A percentile compares a stretch with the other conserved stretches of the same genome.
phyloP scores from a whole-genome alignment of 2,329 filamentous ascomycete species.

The Ophiostoma piceae region DNA sequence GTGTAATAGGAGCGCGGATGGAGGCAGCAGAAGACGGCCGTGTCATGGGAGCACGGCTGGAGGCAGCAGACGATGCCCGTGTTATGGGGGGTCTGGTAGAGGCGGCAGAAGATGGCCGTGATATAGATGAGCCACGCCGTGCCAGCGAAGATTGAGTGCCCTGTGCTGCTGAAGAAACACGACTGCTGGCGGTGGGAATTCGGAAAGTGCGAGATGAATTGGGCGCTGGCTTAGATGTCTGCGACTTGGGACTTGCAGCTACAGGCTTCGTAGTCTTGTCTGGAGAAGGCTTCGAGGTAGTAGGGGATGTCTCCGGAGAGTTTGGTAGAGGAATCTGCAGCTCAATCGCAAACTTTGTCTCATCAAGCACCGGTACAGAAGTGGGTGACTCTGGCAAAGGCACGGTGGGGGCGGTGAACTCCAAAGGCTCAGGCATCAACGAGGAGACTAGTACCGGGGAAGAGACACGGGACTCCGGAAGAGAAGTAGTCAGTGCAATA shows the following conservation, averaged over 20 bases:
- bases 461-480: background rate
- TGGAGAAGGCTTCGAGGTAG: background rate
- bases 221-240: background rate
- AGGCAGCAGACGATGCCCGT: background rate
- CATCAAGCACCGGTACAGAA: background rate
- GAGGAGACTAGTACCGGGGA: background rate
- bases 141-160: background rate
- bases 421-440: background rate
- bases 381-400: background rate
- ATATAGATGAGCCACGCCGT: background rate
- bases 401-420: background rate
- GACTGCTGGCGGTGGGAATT: background rate
- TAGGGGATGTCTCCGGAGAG: background rate
- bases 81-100: background rate
- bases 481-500: background rate
- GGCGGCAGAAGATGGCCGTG: background rate
- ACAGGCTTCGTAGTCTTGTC: background rate
- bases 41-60: background rate
- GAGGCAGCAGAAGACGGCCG: background rate
- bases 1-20: background rate
- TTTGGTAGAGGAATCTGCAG: background rate
- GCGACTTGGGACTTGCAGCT: background rate
- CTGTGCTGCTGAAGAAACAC: background rate
- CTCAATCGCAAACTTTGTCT: background rate
- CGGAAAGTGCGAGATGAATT: background rate